Base-by-base conservation (phyloP, 208 protist species). In the Pavlovales sp. region DNA sequence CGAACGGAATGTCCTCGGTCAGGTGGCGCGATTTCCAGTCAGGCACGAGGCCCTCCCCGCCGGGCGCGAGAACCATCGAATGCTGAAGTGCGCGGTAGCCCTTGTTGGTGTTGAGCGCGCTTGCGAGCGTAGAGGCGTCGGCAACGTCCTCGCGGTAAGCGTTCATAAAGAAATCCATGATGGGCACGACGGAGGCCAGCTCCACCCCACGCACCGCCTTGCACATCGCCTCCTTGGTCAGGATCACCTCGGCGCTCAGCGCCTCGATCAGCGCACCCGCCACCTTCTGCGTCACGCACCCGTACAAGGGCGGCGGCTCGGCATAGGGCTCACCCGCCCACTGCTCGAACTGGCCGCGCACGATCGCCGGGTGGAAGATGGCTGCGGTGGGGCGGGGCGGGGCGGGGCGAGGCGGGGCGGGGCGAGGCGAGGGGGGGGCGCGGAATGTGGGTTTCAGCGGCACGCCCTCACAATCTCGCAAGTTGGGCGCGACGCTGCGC, bases 1-100 rank as follows among this genome's bases (percentile, higher is more conserved):
- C 86, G 79, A 89, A 89, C 38, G 86, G 86, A 36, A 89, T 57
- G 86, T 89, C 86, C 44, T 89, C 86, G 2, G 86, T 75, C 57
- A 85, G 82, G 86, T 89, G 86, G 30, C 86, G 32, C 37, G 20
- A 34, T 28, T 86, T 82, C 11, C 28, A 28, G 75, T 89, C 46
- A 26, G 86, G 86, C 26, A 89, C 77, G 75, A 81, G 82, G 0
- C 75, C 86, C 32, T 32, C 66, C 26, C 37, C 86, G 20, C 44
- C 44, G 44, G 44, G 44, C 44, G 82, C 86, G n/a, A 34, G 32
- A 20, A 37, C 20, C 86, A 89, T 78, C 5, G 78, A 66, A 30
- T 67, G 78, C n/a, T 34, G 34, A 20, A 89, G 30, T 4, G 77
- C 86, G n/a, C 75, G 30, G 47, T 81, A 89, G n/a, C n/a, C 66